Base-by-base conservation (phyloP, 176 grass and related monocot species). In the Carex myosuroides region DNA sequence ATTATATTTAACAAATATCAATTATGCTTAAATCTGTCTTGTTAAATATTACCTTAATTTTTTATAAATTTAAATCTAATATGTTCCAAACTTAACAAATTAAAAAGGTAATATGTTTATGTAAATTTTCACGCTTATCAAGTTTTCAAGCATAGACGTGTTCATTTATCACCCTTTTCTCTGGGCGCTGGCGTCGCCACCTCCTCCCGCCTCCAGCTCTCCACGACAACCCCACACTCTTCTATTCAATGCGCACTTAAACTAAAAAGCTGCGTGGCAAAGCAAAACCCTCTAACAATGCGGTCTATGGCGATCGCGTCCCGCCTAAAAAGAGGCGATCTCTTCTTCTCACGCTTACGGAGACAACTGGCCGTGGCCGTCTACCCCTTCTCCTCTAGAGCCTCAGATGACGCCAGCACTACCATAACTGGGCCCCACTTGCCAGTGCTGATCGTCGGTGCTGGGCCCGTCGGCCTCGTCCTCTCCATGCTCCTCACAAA, bases 401-500 rank as follows among this genome's bases (percentile, higher is more conserved):
- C 70, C 8, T 21, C 87, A 2, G 71, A 85, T 37, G 72, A 85
- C 35, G 37, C 63, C 22, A 79, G 61, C 24, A 62, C 18, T 1
- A 75, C 55, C 26, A 81, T 81, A 41, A 85, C 50, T 9, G 64
- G 60, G 75, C 81, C 91, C 29, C 91, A 90, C 84, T 86, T 98
- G 22, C 96, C 96, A 0, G 93, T 98, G 22, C 82, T 95, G 66
- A 93, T 98, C 82, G 93, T 98, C 75, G 96, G 93, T 29, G 96
- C 93, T 14, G 96, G 96, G 0, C 96, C 96, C 10, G 93, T 98
- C 65, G 96, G 96, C 52, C 96, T 98, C 60, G 86, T 90, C 71
- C 89, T 98, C 86, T 95, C 93, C 54, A 90, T 95, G 64, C 96
- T 98, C 53, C 91, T 98, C 85, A 85, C 89, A 21, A 98, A 98